A percentile compares a stretch with the other conserved stretches of the same genome.
These are phyloP conservation scores for Xylariaceae sp. DNA, from an alignment of 2,329 filamentous ascomycete species.

Conservation along the genomic window DNA sequence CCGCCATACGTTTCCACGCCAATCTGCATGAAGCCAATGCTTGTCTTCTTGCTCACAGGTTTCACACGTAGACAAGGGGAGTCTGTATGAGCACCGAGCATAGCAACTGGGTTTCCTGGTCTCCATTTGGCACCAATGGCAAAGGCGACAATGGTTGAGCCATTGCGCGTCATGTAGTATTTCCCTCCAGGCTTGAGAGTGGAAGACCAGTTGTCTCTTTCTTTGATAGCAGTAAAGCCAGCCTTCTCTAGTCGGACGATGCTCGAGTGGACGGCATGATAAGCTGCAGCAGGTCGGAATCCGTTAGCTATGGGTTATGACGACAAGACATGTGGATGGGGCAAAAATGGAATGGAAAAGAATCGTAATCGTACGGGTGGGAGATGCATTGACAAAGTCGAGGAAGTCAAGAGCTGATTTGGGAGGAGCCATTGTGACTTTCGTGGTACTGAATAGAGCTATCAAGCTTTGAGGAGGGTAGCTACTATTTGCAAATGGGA, in stretches of 20 bases:
- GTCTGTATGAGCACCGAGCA: constrained; percentile 95
- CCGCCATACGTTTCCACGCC: constrained; percentile 96
- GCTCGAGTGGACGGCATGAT: constrained; percentile 84
- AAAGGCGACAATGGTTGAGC: constrained; percentile 88
- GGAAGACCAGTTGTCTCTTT: constrained; percentile 84
- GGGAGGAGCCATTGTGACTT: constrained; percentile 46
- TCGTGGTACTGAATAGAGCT: constrained; percentile 18
- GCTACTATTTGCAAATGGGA: too few species aligned
- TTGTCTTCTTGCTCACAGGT: constrained; percentile 85
- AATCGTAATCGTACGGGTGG: constrained; percentile 62
- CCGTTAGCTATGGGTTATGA: constrained; percentile 21
- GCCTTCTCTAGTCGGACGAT: constrained; percentile 72
- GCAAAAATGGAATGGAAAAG: constrained; percentile 8
- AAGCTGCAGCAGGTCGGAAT: constrained; percentile 55
- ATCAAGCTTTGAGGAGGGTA: too few species aligned
- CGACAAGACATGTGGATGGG: constrained; percentile 1
- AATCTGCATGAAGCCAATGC: constrained; percentile 85
- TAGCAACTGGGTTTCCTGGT: constrained; percentile 83
- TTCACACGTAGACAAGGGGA: constrained; percentile 90
- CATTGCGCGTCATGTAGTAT: constrained; percentile 94
- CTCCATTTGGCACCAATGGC: constrained; percentile 88
- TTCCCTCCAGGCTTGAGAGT: constrained; percentile 81
- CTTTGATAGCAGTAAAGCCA: constrained; percentile 83
- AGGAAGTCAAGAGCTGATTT: constrained; percentile 75
- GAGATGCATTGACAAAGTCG: constrained; percentile 90